These are phyloP conservation scores for Penicillium desertorum DNA, from an alignment of 495 filamentous ascomycete genomes.

Conservation along the genomic window DNA sequence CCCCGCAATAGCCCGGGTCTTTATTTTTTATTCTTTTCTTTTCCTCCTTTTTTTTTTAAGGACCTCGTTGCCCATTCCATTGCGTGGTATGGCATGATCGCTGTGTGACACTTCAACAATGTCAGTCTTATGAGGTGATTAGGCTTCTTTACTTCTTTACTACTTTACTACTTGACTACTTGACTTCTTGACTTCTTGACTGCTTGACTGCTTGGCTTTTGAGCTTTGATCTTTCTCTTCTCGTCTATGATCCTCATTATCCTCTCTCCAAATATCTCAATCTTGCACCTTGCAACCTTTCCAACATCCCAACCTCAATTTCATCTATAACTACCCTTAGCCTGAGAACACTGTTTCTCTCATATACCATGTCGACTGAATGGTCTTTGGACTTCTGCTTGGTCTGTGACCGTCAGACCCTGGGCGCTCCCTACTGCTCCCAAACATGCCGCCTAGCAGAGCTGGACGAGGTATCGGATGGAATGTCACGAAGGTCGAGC, in stretches of 20 bases:
- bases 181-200: neutral
- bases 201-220: neutral
- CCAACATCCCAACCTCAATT: neutral
- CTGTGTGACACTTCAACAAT: conserved; percentile 11
- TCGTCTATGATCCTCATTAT: neutral
- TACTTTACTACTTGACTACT: neutral
- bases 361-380: conserved; percentile 59
- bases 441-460: conserved; percentile 89
- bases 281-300: neutral
- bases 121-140: conserved; percentile 9
- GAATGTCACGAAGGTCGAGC: conserved; percentile 10
- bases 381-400: conserved; percentile 96
- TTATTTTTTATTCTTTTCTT: neutral
- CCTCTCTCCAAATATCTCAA: neutral
- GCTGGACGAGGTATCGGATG: conserved; percentile 63
- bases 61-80: conserved; percentile 2
- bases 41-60: neutral
- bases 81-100: conserved; percentile 12
- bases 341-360: too few species aligned
- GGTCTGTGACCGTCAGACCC: conserved; percentile 85
- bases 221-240: conserved; percentile 2
- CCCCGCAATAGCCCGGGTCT: conserved; percentile 5
- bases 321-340: neutral
- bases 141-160: neutral
- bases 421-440: conserved; percentile 81